Base-by-base conservation (phyloP, 2,329 filamentous ascomycete genomes). In the Colletotrichum simmondsii region DNA sequence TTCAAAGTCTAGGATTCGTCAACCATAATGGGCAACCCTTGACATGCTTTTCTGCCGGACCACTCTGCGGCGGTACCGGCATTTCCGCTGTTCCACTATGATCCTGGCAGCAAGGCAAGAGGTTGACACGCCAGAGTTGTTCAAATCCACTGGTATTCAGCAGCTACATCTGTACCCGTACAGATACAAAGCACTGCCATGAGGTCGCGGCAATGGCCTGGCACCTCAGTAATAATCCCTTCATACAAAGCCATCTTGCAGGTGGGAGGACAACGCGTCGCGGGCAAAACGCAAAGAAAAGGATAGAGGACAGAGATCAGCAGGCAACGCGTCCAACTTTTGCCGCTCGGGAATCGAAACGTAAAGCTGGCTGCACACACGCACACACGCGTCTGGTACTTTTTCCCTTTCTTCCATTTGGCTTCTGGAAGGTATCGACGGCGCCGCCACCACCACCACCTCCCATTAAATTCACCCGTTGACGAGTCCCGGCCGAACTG, bases 71-170 rank as follows among this genome's bases (percentile, higher is more conserved):
- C 49, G 35, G 62, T 26, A 59, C 71, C 71, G 68, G 71, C 71
- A 73, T 73, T 63, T 73, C 71, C 71, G 67, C 63, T 42, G 59
- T 58, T 63, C 71, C 71, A 68, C 68, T 24, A 72, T 59, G 32
- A 68, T 37, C 71, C 68, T 59, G 42, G 71, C 46, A 66, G 59
- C 59, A 60, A 12, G 37, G 35, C 24, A 60, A 59, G 30, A 60
- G 54, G 28, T 57, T 61, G n/a, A 65, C 42, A 57, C 35, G 61
- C 56, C 42, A 54, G 56, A 57, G 22, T 54, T 42, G 56, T 56
- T 32, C 37, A 61, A 59, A 64, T 16, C n/a, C 19, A 63, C 58
- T 49, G 49, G 28, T 52, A 37, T 10, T 26, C 22, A 35, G 22
- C 28, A 26, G 37, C 53, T 14, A 56, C 16, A 42, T 16, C 6